A percentile compares a stretch with the other conserved stretches of the same genome.
These are phyloP conservation scores for Microbotryum scabiosae DNA, from an alignment of 1,284 basidiomycete species.

Conservation along the genomic window DNA sequence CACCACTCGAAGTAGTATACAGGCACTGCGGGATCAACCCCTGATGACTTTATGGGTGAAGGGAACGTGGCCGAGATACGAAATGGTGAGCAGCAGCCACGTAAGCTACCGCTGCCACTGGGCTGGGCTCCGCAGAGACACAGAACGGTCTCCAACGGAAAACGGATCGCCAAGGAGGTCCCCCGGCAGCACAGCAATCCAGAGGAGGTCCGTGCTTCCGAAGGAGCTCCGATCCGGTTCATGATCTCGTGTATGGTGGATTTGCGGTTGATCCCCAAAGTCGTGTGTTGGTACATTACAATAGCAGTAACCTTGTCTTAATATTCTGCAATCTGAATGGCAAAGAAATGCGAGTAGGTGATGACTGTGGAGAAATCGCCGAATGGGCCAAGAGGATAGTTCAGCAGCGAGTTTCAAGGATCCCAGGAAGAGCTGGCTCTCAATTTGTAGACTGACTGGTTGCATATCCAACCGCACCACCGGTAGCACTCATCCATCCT, in stretches of 20 bases:
- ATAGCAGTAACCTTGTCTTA: neutral
- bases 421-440: neutral
- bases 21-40: too few relatives aligned
- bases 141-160: neutral
- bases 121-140: too few relatives aligned
- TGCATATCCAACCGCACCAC: constrained; percentile 88
- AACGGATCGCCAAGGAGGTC: neutral
- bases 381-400: neutral
- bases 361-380: constrained; percentile 9
- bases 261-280: neutral
- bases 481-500: constrained; percentile 86
- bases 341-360: constrained; percentile 29
- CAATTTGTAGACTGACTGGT: constrained; percentile 48
- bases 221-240: neutral
- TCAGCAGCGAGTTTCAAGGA: neutral
- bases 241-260: neutral
- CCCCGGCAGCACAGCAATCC: too few relatives aligned
- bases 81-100: too few relatives aligned
- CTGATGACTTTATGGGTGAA: too few relatives aligned
- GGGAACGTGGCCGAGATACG: too few relatives aligned
- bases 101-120: too few relatives aligned
- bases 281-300: neutral
- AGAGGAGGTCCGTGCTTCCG: neutral
- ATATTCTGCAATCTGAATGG: constrained; percentile 24
- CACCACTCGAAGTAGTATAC: too few relatives aligned